These are phyloP conservation scores for Suillus decipiens DNA, from an alignment of 768 basidiomycete species.

Conservation along the genomic window DNA sequence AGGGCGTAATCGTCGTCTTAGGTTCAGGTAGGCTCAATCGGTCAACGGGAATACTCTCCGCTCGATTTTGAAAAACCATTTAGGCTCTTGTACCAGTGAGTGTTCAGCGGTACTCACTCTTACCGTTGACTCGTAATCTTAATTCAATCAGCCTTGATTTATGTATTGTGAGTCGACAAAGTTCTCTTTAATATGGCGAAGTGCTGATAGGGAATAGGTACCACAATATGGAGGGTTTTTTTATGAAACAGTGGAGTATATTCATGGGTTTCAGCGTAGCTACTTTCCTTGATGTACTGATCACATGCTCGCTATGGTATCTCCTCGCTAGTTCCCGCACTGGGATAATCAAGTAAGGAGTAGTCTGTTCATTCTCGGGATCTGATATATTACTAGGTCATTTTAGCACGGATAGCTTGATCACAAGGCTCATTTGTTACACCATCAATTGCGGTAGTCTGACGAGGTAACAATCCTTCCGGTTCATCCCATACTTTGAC, in stretches of 20 bases:
- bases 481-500: too few species aligned
- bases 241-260: not conserved
- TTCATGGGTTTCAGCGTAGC: not conserved
- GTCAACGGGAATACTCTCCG: not conserved
- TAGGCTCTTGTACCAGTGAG: not conserved
- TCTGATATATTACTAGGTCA: not conserved
- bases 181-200: not conserved
- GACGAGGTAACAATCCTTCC: conserved; percentile 2
- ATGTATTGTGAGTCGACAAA: not conserved
- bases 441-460: conserved; percentile 2
- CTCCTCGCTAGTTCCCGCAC: conserved; percentile 5
- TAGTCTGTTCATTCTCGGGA: not conserved
- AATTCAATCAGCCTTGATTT: not conserved
- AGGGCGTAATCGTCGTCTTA: not conserved
- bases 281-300: not conserved
- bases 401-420: conserved; percentile 3
- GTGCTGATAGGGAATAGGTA: not conserved
- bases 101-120: not conserved
- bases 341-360: not conserved
- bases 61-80: not conserved
- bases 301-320: conserved; percentile 6
- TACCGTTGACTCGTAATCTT: not conserved
- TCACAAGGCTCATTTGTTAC: conserved; percentile 2
- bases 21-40: not conserved
- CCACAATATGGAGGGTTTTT: not conserved